Conservation (phyloP, 2,329 filamentous ascomycete genomes). For the Peltaster fructicola region DNA sequence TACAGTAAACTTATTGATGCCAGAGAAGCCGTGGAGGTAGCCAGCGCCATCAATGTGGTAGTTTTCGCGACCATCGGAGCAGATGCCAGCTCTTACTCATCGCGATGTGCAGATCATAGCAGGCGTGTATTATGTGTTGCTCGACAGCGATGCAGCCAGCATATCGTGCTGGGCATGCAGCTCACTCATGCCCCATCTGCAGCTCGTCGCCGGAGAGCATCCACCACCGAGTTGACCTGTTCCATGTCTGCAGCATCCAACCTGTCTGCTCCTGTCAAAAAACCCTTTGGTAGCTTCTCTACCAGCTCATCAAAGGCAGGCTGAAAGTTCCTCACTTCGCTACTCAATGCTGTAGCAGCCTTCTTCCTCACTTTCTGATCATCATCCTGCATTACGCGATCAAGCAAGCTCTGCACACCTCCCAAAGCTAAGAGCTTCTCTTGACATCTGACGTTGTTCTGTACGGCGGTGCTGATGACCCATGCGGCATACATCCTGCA, state of each 20-base stretch:
- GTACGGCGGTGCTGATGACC: conserved; percentile 85
- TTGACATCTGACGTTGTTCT: conserved; percentile 82
- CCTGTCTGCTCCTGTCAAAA: conserved; percentile 31
- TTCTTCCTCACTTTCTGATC: conserved; percentile 57
- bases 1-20: no score
- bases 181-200: no score
- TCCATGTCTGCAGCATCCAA: conserved; percentile 83
- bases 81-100: no score
- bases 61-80: no score
- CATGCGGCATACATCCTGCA: conserved; percentile 77
- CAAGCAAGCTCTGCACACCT: conserved; percentile 52
- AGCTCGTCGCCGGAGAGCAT: conserved; percentile 4
- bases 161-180: no score
- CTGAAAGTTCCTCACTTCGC: conserved; percentile 75
- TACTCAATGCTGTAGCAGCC: conserved; percentile 77
- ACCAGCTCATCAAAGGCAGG: conserved; percentile 48
- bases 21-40: no score
- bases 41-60: no score
- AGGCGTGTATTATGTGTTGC: no score
- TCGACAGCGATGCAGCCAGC: no score
- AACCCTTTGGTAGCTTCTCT: conserved; percentile 46
- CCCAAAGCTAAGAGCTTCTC: conserved; percentile 48
- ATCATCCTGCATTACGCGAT: conserved; percentile 43
- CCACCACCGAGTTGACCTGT: conserved; percentile 42
- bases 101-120: no score